These are phyloP conservation scores for Moringa oleifera DNA, from an alignment of 345 rosid species.

Conservation along the genomic window DNA sequence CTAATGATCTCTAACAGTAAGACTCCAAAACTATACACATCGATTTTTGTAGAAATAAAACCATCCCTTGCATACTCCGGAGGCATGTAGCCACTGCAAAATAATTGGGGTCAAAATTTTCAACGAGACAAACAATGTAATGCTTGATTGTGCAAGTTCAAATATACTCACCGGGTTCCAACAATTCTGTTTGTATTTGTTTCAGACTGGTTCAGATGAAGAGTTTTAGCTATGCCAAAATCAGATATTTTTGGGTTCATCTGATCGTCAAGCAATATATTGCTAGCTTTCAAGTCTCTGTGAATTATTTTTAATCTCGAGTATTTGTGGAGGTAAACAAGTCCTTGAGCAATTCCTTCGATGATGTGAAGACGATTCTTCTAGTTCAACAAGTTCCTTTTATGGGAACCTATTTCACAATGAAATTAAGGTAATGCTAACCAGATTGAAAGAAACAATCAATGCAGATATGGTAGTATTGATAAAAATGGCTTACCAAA, in stretches of 20 bases:
- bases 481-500: conserved; percentile 18
- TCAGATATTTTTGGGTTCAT: conserved; percentile 68
- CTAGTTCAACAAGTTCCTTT: conserved; percentile 35
- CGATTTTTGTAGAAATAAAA: conserved; percentile 27
- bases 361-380: conserved; percentile 34
- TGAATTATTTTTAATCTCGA: conserved; percentile 57
- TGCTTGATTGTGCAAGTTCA: too few relatives aligned
- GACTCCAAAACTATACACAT: conserved; percentile 36
- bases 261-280: conserved; percentile 43
- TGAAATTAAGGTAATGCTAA: too few relatives aligned
- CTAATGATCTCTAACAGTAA: conserved; percentile 28
- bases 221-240: conserved; percentile 58
- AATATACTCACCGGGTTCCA: conserved; percentile 35
- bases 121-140: too few relatives aligned
- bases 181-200: conserved; percentile 41
- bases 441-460: too few relatives aligned
- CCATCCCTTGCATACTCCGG: conserved; percentile 37
- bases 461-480: too few relatives aligned
- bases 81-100: conserved; percentile 39
- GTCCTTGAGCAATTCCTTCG: conserved; percentile 45
- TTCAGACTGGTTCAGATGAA: conserved; percentile 27
- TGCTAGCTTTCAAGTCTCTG: conserved; percentile 61
- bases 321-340: conserved; percentile 36
- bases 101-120: too few relatives aligned
- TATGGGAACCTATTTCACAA: too few relatives aligned